Evolutionary conservation across 345 rosid genomes (phyloP).

Genomic region (Moricandia arvensis): DNA sequence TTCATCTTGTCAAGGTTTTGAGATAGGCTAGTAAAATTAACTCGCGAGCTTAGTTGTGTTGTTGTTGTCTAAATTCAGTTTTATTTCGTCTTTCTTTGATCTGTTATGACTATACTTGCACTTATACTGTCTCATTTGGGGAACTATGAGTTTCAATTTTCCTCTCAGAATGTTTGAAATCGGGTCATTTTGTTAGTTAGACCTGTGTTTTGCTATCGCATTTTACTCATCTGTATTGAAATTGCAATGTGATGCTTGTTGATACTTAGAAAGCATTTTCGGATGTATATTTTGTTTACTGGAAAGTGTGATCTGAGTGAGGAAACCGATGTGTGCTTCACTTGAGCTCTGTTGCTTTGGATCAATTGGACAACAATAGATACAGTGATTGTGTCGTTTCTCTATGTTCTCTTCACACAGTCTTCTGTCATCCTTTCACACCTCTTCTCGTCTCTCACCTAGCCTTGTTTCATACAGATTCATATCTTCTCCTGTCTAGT

Average conservation of each 20-base stretch:
- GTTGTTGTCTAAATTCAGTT: neutral
- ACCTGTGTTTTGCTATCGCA: too few relatives aligned
- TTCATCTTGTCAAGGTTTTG: neutral
- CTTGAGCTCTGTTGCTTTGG: neutral
- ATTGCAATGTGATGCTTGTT: too few relatives aligned
- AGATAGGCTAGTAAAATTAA: too few relatives aligned
- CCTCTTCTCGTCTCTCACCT: too few relatives aligned
- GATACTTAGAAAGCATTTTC: too few relatives aligned
- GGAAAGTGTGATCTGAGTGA: neutral
- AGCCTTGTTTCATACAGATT: neutral
- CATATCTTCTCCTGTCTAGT: neutral
- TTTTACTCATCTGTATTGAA: too few relatives aligned
- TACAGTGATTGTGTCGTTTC: neutral
- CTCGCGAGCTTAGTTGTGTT: neutral
- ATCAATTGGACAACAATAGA: neutral
- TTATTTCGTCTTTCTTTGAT: conserved; percentile 4
- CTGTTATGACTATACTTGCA: neutral
- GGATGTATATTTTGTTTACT: too few relatives aligned
- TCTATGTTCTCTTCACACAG: neutral
- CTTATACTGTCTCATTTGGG: too few relatives aligned
- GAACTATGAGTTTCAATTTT: too few relatives aligned
- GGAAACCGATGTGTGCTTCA: neutral
- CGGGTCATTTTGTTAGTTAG: too few relatives aligned
- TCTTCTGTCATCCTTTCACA: neutral
- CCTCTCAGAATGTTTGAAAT: too few relatives aligned